Conservation (phyloP, 805 yeast genomes). For the Metschnikowia baotianmanensis region DNA sequence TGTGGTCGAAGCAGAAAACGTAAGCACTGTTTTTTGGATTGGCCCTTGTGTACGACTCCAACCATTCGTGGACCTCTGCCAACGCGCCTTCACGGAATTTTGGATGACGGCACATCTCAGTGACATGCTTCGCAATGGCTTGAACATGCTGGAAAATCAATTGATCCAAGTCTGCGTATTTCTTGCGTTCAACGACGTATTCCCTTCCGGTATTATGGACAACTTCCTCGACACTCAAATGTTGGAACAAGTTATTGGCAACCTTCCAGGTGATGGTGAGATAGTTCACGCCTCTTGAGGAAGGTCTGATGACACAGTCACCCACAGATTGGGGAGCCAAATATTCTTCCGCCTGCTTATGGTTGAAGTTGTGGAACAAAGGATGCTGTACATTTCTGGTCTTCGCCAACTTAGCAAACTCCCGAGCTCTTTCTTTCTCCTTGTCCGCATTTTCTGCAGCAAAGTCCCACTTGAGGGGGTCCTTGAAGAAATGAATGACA, state of each 20-base stretch:
- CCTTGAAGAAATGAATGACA: conserved; percentile 46
- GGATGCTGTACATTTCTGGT: conserved; percentile 89
- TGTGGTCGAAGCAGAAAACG: conserved; percentile 86
- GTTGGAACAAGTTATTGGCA: conserved; percentile 87
- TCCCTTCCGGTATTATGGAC: conserved; percentile 60
- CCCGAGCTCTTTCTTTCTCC: conserved; percentile 55
- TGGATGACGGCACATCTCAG: conserved; percentile 81
- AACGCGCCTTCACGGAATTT: conserved; percentile 82
- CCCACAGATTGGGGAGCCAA: conserved; percentile 89
- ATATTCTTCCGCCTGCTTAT: conserved; percentile 88
- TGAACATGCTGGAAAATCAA: conserved; percentile 83
- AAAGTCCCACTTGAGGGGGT: conserved; percentile 75
- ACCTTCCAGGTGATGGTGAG: conserved; percentile 96
- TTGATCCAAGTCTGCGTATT: conserved; percentile 89
- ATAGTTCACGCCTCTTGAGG: conserved; percentile 84
- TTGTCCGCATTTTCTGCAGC: conserved; percentile 68
- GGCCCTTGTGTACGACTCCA: conserved; percentile 85
- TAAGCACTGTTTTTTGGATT: conserved; percentile 88
- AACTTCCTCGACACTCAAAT: conserved; percentile 78
- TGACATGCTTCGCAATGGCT: conserved; percentile 77
- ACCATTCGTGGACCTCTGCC: conserved; percentile 80
- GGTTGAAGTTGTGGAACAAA: conserved; percentile 76
- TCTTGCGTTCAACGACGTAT: conserved; percentile 63
- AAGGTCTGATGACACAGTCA: conserved; percentile 90
- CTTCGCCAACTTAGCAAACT: conserved; percentile 63